Evolutionary conservation across 2,329 filamentous ascomycete species (phyloP).

Genomic region (Pestalotiopsis sp.): DNA sequence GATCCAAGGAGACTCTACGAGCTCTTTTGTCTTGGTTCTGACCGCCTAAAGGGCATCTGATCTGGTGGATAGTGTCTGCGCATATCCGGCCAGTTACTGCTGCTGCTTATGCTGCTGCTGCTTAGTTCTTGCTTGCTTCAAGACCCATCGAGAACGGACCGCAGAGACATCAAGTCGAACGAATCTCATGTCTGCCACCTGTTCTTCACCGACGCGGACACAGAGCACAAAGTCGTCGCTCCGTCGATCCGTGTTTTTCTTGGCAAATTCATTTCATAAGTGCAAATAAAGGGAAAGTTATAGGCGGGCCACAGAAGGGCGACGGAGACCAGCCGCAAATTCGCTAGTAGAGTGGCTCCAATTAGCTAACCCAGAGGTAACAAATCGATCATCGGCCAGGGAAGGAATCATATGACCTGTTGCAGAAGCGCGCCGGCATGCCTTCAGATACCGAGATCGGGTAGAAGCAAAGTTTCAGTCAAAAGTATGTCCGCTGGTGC

Average conservation of each 20-base stretch:
- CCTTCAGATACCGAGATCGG: conserved; percentile 14
- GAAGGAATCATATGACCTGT: conserved; percentile 18
- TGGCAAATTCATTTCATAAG: conserved; percentile 34
- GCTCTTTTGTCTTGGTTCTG: conserved; percentile 29
- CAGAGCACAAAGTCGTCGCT: conserved; percentile 42
- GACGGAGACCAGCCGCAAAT: conserved; percentile 25
- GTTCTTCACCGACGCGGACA: conserved; percentile 30
- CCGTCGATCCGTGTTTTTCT: conserved; percentile 36
- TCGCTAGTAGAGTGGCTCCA: conserved; percentile 17
- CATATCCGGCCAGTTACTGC: conserved; percentile 32
- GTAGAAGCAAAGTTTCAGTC: conserved; percentile 13
- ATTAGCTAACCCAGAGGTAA: neutral
- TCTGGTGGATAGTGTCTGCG: conserved; percentile 34
- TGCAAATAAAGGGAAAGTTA: conserved; percentile 40
- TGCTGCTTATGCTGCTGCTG: conserved; percentile 22
- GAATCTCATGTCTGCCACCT: conserved; percentile 26
- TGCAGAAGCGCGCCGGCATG: conserved; percentile 13
- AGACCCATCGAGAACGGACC: conserved; percentile 8
- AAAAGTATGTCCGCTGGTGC: conserved; percentile 9
- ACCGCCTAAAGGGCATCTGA: conserved; percentile 30
- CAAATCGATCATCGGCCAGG: neutral
- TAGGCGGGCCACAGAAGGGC: conserved; percentile 36
- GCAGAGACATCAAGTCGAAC: conserved; percentile 43
- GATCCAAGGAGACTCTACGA: conserved; percentile 22
- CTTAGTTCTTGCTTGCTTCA: conserved; percentile 13